Percentiles rank a stretch among this genome's conserved stretches.
These are phyloP conservation scores for Metschnikowia colocasiae DNA, from an alignment of 805 yeast genomes.

Conservation along the genomic window DNA sequence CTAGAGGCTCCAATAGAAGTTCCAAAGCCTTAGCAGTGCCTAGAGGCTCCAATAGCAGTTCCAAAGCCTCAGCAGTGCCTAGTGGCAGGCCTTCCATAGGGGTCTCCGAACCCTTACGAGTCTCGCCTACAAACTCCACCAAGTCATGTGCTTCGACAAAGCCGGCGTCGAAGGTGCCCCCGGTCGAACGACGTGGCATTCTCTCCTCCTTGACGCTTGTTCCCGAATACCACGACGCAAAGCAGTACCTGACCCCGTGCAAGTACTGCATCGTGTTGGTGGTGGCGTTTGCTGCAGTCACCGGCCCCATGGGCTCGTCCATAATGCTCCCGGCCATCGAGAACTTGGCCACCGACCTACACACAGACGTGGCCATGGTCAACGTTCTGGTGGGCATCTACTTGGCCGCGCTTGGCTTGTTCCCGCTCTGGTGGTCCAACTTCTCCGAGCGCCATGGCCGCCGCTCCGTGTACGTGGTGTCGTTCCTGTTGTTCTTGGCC, in stretches of 20 bases:
- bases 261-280: conserved; percentile 58
- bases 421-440: conserved; percentile 88
- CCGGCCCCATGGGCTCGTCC: conserved; percentile 89
- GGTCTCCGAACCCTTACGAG: too few relatives aligned
- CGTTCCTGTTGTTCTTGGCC: conserved; percentile 59
- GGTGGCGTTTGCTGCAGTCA: conserved; percentile 68
- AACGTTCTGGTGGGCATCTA: conserved; percentile 84
- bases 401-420: conserved; percentile 66
- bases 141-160: too few relatives aligned
- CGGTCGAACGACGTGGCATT: too few relatives aligned
- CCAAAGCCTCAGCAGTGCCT: too few relatives aligned
- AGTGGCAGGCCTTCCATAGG: too few relatives aligned
- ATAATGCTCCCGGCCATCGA: conserved; percentile 76
- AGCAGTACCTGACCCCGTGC: conserved; percentile 49
- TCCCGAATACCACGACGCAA: conserved; percentile 73
- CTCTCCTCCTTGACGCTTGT: conserved; percentile 48
- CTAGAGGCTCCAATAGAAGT: too few relatives aligned
- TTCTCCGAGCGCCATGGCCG: conserved; percentile 74
- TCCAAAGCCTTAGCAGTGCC: too few relatives aligned
- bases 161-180: too few relatives aligned
- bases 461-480: conserved; percentile 64
- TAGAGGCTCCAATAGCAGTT: too few relatives aligned
- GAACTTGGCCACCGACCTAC: conserved; percentile 49
- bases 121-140: too few relatives aligned
- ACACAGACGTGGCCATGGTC: conserved; percentile 58